Evolutionary conservation across 2,329 filamentous ascomycete genomes (phyloP), one percentile per base, ranked within the genome.

Genomic region (Aspergillus novoparasiticus): DNA sequence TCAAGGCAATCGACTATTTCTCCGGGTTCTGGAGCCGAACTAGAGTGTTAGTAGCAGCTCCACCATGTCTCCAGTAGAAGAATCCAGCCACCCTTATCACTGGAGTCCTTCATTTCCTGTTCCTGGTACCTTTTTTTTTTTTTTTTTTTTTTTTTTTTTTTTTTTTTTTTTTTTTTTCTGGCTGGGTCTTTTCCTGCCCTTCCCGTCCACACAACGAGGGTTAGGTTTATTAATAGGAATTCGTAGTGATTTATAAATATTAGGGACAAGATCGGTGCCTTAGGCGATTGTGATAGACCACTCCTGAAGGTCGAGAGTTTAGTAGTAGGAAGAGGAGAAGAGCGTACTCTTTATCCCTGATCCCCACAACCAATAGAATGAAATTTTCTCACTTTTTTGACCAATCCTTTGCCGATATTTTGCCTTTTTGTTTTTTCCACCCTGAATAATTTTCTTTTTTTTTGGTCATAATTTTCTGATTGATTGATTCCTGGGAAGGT

Each of bases 11-110:
- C 48, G 48, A 48, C 60, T 61, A 62, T 60, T 65, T 63, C 65
- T 67, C 65, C 65, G 66, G 50, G 34, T 59, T 57, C 57, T 64
- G 60, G 66, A 59, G 57, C 63, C 56, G 61, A 59, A 56, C 60
- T 59, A 59, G 60, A 43, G 28, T 14, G 45, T 48, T 26, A 51
- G 48, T 51, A 21, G 59, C 55, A 62, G 64, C 54, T 64, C 65
- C 65, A 66, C 65, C 43, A 46, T 30, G 46, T 53, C 59, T 55
- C 59, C 57, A 51, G 48, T 32, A n/a, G 48, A 11, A n/a, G 48
- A 51, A 51, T 57, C 55, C 55, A 61, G 57, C 57, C 57, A 59
- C 57, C 45, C 28, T 36, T 50, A 59, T 51, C 51, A 21, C 12
- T 4, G 41, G 36, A 59, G 45, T 59, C 45, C 57, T 51, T 59